phyloP scores from a whole-genome alignment of 305 asterid genomes.

The Striga hermonthica region DNA sequence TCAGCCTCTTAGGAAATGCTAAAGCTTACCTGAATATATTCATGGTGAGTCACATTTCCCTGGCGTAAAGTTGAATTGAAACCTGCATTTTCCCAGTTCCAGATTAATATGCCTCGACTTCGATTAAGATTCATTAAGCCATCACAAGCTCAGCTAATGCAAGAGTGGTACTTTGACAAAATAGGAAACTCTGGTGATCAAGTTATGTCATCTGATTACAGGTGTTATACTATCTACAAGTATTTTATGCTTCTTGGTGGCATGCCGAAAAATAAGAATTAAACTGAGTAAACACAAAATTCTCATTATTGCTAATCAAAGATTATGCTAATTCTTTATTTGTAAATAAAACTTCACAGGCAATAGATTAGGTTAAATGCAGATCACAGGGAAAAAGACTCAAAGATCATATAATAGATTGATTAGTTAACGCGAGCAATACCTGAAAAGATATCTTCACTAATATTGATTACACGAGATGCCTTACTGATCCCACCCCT shows the following conservation, averaged over 20 bases:
- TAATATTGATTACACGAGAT: constrained; percentile 90
- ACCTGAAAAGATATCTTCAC: constrained; percentile 96
- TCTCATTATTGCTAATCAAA: constrained; percentile 16
- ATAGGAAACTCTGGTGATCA: constrained; percentile 14
- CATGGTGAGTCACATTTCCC: constrained; percentile 97
- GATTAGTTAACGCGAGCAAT: constrained; percentile 23
- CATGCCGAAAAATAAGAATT: not conserved
- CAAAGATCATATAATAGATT: constrained; percentile 19
- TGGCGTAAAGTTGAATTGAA: constrained; percentile 93
- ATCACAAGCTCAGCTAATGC: constrained; percentile 13
- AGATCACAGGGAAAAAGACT: constrained; percentile 25
- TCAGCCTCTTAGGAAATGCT: constrained; percentile 9
- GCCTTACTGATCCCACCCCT: constrained; percentile 99
- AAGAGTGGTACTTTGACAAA: constrained; percentile 2
- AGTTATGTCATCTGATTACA: not conserved
- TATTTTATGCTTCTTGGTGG: not conserved
- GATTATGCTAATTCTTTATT: not conserved
- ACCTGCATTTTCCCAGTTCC: constrained; percentile 55
- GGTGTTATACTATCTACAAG: not conserved
- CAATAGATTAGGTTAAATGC: constrained; percentile 15
- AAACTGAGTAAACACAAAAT: not conserved
- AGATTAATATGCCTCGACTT: constrained; percentile 25
- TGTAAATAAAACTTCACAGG: constrained; percentile 8
- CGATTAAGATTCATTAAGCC: not conserved
- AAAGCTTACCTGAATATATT: constrained; percentile 80